Evolutionary conservation across 192 early-diverging fungal species (phyloP), one percentile per base, ranked within the genome.

Genomic region (Diversispora epigaea): DNA sequence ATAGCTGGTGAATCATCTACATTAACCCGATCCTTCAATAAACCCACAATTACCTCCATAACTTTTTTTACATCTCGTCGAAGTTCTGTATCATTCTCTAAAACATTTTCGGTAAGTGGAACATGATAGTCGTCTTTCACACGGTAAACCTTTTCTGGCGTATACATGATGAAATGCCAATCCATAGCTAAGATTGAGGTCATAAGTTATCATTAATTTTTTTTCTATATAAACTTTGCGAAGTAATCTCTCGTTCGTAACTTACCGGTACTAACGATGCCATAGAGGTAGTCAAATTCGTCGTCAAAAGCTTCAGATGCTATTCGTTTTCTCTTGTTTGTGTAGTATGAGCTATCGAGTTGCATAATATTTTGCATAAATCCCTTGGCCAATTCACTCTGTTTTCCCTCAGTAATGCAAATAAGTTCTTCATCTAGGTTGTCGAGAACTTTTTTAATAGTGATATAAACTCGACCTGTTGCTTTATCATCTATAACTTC

Each of bases 21-120:
- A n/a, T n/a, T n/a, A n/a, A 57, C 68, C 17, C 68, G 10, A 44
- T 71, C 69, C 25, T 57, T 71, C 32, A 71, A 71, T 43, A 71
- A 57, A 6, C 55, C 69, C 4, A 71, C 69, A 19, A 71, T 58
- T 14, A 55, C 50, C 12, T 41, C 69, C 52, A 71, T 56, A 9
- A 71, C 69, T 15, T 39, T 3, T 39, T 56, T 71, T 14, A 71
- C 10, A 14, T 58, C 19, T 44, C 40, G 10, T n/a, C 8, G 32
- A 9, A 56, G 4, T 7, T 41, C 32, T 19, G 10, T 41, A 41
- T 32, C 49, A 4, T 70, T 52, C 21, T 70, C 40, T 32, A 55
- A 56, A 15, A 43, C 39, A 43, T 4, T 0, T 19, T 70, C 44
- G 9, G 68, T 56, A 41, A 70, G 11, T 14, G 5, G 46, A 21